A percentile compares a stretch with the other conserved stretches of the same genome.
phyloP scores from a whole-genome alignment of 345 rosid genomes.

The Citrus hindsii region DNA sequence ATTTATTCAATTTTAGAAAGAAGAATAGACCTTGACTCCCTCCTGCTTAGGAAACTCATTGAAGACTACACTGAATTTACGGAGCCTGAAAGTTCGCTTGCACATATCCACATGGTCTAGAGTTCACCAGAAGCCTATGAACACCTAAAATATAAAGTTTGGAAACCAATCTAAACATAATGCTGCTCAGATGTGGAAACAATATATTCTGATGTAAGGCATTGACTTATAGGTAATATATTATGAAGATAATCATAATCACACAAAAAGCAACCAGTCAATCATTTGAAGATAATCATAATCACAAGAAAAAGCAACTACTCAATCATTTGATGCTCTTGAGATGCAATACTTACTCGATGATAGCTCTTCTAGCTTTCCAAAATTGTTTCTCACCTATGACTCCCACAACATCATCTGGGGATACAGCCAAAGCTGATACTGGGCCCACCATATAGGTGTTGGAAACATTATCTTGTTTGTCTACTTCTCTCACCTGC shows the following conservation, averaged over 20 bases:
- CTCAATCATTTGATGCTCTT: neutral
- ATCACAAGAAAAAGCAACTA: neutral
- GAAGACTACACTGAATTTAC: neutral
- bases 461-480: slow-evolving; percentile 22
- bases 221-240: neutral
- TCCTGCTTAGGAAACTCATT: neutral
- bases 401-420: slow-evolving; percentile 55
- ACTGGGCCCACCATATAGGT: slow-evolving; percentile 32
- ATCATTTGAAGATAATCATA: neutral
- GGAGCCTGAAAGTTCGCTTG: neutral
- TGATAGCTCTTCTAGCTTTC: slow-evolving; percentile 65
- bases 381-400: slow-evolving; percentile 72
- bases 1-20: no score
- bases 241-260: neutral
- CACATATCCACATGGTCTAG: neutral
- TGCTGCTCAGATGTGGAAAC: neutral
- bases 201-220: neutral
- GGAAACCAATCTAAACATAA: neutral
- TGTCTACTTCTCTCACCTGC: slow-evolving; percentile 12
- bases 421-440: slow-evolving; percentile 38
- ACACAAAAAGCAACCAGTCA: neutral
- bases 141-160: neutral
- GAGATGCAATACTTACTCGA: slow-evolving; percentile 50
- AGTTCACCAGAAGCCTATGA: neutral
- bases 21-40: neutral